phyloP scores from a whole-genome alignment of 257 asterid species.

The Echites panduratus region DNA sequence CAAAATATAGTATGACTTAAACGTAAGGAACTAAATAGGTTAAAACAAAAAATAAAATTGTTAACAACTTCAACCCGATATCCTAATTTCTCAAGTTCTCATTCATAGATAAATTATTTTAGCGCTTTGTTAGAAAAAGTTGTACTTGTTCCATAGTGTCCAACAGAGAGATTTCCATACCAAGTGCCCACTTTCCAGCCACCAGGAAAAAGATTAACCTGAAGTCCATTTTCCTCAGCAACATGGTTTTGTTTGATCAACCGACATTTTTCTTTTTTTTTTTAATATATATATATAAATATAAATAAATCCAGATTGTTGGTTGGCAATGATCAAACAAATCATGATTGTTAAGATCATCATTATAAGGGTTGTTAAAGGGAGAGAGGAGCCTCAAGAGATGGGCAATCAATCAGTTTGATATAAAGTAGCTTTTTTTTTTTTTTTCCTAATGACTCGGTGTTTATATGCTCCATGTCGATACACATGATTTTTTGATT shows the following conservation, averaged over 20 bases:
- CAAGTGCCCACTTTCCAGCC: too few relatives aligned
- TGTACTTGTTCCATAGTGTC: too few relatives aligned
- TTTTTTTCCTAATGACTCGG: background rate
- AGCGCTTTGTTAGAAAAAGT: too few relatives aligned
- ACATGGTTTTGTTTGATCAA: background rate
- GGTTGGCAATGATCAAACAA: conserved; percentile 1
- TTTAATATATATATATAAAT: too few relatives aligned
- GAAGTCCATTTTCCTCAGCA: background rate
- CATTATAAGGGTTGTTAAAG: conserved; percentile 2
- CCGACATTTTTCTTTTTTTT: background rate
- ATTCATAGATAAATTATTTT: too few relatives aligned
- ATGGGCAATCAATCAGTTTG: background rate
- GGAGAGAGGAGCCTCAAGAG: background rate
- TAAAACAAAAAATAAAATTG: too few relatives aligned
- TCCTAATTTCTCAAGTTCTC: too few relatives aligned
- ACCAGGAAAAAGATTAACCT: too few relatives aligned
- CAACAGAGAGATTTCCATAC: too few relatives aligned
- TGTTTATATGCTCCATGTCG: background rate
- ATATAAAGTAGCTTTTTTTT: conserved; percentile 9
- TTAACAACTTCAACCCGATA: too few relatives aligned
- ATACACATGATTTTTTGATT: background rate
- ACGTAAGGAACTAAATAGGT: too few relatives aligned
- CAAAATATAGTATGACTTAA: too few relatives aligned
- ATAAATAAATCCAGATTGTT: background rate
- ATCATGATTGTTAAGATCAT: background rate